phyloP scores from a whole-genome alignment of 2,329 filamentous ascomycete species.

The Aspergillus proliferans region DNA sequence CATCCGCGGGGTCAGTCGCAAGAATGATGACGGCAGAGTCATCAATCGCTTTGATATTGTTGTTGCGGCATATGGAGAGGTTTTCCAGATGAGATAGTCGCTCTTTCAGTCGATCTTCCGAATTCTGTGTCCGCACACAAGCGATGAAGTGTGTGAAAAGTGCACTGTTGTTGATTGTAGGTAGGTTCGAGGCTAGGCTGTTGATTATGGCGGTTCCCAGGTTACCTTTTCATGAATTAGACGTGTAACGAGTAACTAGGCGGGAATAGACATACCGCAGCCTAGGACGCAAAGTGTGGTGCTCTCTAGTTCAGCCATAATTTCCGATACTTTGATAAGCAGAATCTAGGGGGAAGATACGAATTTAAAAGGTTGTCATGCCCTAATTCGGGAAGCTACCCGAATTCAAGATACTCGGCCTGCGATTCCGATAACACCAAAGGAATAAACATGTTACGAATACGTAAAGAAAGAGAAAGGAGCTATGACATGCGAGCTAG shows the following conservation, averaged over 20 bases:
- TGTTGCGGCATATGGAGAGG: slow-evolving; percentile 28
- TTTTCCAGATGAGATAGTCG: slow-evolving; percentile 28
- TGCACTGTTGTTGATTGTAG: slow-evolving; percentile 5
- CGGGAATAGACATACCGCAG: slow-evolving; percentile 8
- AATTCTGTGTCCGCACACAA: slow-evolving; percentile 37
- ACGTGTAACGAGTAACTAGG: background rate
- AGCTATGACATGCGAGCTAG: too few species aligned
- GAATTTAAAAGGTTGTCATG: background rate
- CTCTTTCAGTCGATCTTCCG: slow-evolving; percentile 26
- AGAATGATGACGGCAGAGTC: slow-evolving; percentile 41
- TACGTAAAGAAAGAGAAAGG: too few species aligned
- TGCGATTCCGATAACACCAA: too few species aligned
- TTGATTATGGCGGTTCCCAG: slow-evolving; percentile 34
- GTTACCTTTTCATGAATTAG: slow-evolving; percentile 26
- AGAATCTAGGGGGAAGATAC: background rate
- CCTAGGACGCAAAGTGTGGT: slow-evolving; percentile 14
- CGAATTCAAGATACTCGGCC: too few species aligned
- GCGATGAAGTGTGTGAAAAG: slow-evolving; percentile 34
- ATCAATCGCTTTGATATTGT: slow-evolving; percentile 30
- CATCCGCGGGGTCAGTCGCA: slow-evolving; percentile 43
- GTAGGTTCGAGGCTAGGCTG: slow-evolving; percentile 22
- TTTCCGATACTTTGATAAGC: background rate
- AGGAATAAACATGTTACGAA: too few species aligned
- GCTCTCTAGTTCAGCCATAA: background rate
- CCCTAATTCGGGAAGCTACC: background rate